A percentile compares a stretch with the other conserved stretches of the same genome.
These are phyloP conservation scores for Fomitopsis palustris DNA, from an alignment of 1,284 basidiomycete genomes.

Conservation along the genomic window DNA sequence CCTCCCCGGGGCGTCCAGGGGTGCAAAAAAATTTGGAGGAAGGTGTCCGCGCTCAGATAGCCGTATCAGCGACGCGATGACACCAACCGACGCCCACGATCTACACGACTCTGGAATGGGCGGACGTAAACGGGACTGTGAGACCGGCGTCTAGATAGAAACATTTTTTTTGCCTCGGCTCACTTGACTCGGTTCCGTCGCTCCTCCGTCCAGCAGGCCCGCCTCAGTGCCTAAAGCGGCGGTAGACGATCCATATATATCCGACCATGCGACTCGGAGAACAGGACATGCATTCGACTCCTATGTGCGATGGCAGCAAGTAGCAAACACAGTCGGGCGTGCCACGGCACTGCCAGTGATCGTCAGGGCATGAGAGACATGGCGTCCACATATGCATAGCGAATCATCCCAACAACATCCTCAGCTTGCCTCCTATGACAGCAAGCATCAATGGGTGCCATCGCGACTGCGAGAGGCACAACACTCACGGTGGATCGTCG, in stretches of 20 bases:
- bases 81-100: neutral
- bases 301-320: neutral
- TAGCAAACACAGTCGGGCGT: neutral
- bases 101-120: neutral
- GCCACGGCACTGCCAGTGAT: neutral
- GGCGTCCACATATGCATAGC: conserved; percentile 50
- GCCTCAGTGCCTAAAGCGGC: conserved; percentile 13
- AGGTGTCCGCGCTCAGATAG: neutral
- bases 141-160: conserved; percentile 7
- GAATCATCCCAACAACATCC: conserved; percentile 50
- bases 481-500: conserved; percentile 45
- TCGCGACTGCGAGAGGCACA: neutral
- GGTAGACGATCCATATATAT: conserved; percentile 5
- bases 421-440: conserved; percentile 17
- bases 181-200: conserved; percentile 23
- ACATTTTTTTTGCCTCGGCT: conserved; percentile 17
- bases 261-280: neutral
- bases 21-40: neutral
- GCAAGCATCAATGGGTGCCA: neutral
- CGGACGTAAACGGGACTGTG: neutral
- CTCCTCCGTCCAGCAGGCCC: conserved; percentile 15
- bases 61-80: neutral
- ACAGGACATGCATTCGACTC: neutral
- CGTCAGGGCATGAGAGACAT: conserved; percentile 44
- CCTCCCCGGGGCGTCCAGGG: neutral